Base-by-base conservation (phyloP, 2,329 filamentous ascomycete species). In the Cordyceps cicadae region DNA sequence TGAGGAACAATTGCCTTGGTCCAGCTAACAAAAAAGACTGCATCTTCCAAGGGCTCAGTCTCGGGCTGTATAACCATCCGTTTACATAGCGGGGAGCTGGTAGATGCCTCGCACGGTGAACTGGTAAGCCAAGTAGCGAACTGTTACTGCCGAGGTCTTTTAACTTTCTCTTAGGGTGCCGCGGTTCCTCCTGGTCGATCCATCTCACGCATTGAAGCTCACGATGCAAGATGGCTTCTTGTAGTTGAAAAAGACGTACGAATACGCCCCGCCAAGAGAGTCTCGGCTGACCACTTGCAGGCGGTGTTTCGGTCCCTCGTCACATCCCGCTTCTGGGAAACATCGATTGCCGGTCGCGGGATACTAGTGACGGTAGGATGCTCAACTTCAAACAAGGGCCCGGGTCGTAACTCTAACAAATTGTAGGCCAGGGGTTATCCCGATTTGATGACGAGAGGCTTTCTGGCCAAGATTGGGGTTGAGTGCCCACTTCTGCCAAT, bases 391-490 rank as follows among this genome's bases (percentile, higher is more conserved):
- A 43, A 17, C 1, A 37, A 29, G 29, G 17, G 9, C 19, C n/a
- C 9, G n/a, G 41, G 15, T 29, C 46, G 41, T 52, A 9, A 2
- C 37, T 2, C 43, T 62, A n/a, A 62, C 21, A 45, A 6, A 48
- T 7, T 2, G 3, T 58, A 91, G 87, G 90, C 85, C 0, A 94
- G 92, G 77, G 90, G 90, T 2, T 94, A 91, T 67, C 89, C 90
- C 0, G 90, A 94, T 66, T 75, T 93, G 53, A 79, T 81, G 1
- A 91, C 89, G 0, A 79, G 88, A 8, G 78, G 79, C 17, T 86
- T 93, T 58, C 74, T 93, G 1, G 77, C 79, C 48, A 70, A 77
- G 14, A 59, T 91, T 1, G 78, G 81, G 43, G 70, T 66, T 0
- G 71, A 70, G 9, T 75, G 74, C 21, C 81, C 82, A 0, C 68